Conservation (phyloP, 2,329 filamentous ascomycete species). For the Xylariomycetidae sp. region DNA sequence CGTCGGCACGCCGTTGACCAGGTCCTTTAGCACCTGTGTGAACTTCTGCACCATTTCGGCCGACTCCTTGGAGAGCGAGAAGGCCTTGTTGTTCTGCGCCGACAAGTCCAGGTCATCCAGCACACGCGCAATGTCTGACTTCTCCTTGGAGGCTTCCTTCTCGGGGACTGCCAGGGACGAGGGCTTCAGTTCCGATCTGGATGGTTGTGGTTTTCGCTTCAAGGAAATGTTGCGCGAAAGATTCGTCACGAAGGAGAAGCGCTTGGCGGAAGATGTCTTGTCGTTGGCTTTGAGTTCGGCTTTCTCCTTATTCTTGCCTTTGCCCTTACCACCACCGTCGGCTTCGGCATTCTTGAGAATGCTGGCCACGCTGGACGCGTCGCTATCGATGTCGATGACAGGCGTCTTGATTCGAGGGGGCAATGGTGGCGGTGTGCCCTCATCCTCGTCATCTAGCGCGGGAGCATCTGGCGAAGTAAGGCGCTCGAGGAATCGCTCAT, state of each 20-base stretch:
- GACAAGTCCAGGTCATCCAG: constrained; percentile 81
- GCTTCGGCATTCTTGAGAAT: constrained; percentile 11
- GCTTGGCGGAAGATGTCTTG: constrained; percentile 26
- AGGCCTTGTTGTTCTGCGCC: constrained; percentile 78
- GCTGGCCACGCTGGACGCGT: constrained; percentile 31
- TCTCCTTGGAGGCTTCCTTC: constrained; percentile 47
- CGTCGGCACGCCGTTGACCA: constrained; percentile 87
- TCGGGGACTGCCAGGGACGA: constrained; percentile 22
- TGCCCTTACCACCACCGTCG: constrained; percentile 22
- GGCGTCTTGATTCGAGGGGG: constrained; percentile 49
- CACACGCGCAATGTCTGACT: constrained; percentile 70
- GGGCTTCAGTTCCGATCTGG: constrained; percentile 23
- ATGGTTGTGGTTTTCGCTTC: constrained; percentile 21
- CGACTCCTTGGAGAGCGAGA: constrained; percentile 79
- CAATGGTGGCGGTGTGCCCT: constrained; percentile 46
- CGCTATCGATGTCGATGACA: constrained; percentile 45
- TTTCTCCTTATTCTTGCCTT: constrained; percentile 25
- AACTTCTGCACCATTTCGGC: constrained; percentile 78
- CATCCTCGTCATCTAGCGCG: constrained; percentile 32
- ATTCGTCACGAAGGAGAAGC: constrained; percentile 35
- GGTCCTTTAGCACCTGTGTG: constrained; percentile 85
- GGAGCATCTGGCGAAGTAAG: constrained; percentile 37
- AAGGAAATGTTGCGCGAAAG: constrained; percentile 25
- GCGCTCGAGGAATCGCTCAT: constrained; percentile 54
- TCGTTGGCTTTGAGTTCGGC: constrained; percentile 32